Evolutionary conservation across 23 red algal genomes (phyloP).

Genomic region (Gracilaria domingensis): DNA sequence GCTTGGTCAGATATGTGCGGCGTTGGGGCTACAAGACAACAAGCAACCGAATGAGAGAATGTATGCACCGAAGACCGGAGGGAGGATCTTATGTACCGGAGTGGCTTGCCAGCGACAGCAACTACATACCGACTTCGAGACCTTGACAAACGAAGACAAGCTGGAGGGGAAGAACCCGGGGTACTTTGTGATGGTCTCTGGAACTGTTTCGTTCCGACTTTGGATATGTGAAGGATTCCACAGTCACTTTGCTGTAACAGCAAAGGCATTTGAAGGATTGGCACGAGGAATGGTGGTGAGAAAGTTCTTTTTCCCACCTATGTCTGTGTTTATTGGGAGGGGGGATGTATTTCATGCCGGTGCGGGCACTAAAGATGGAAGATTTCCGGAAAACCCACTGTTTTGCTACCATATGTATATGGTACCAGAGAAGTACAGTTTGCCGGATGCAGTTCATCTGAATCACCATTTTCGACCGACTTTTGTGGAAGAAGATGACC

Average conservation of each 20-base stretch:
- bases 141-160: background rate
- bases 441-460: constrained; percentile 6
- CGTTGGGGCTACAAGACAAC: background rate
- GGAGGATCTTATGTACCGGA: constrained; percentile 9
- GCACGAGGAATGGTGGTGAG: background rate
- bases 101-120: background rate
- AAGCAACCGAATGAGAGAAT: background rate
- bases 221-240: constrained; percentile 29
- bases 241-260: background rate
- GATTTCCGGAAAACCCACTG: background rate
- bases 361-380: background rate
- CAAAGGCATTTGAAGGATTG: background rate
- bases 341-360: constrained; percentile 19
- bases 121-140: constrained; percentile 20
- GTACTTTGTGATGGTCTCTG: constrained; percentile 44
- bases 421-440: background rate
- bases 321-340: constrained; percentile 22
- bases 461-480: background rate
- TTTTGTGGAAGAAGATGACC: constrained; percentile 14
- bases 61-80: constrained; percentile 7
- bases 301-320: background rate
- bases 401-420: constrained; percentile 35
- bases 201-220: background rate
- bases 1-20: background rate
- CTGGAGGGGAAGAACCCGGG: constrained; percentile 5